Conservation (phyloP, 805 yeast species). For the Starmera quercuum region DNA sequence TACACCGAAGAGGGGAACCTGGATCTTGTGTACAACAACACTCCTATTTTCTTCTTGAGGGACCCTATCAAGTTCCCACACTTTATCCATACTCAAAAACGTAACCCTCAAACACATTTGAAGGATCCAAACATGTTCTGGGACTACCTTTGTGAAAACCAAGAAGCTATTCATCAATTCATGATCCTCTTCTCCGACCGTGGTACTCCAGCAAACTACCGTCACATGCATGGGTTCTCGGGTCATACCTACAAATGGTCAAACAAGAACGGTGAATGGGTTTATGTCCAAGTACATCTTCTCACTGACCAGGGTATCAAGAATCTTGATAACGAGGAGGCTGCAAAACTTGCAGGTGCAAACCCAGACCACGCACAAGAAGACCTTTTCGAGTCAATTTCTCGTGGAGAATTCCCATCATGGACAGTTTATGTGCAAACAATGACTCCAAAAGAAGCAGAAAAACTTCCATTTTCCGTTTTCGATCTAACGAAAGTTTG, state of each 20-base stretch:
- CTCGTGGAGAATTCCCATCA: slow-evolving; percentile 68
- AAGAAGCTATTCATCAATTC: slow-evolving; percentile 70
- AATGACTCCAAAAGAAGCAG: slow-evolving; percentile 79
- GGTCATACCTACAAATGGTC: slow-evolving; percentile 83
- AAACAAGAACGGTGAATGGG: slow-evolving; percentile 68
- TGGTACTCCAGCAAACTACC: slow-evolving; percentile 70
- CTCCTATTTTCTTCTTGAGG: slow-evolving; percentile 79
- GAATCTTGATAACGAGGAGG: slow-evolving; percentile 47
- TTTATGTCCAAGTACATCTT: slow-evolving; percentile 73
- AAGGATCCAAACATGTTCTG: slow-evolving; percentile 75
- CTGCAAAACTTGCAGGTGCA: slow-evolving; percentile 57
- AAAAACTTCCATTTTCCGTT: slow-evolving; percentile 68
- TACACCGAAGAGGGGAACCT: slow-evolving; percentile 81
- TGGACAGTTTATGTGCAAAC: slow-evolving; percentile 85
- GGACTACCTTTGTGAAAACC: slow-evolving; percentile 68
- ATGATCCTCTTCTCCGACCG: slow-evolving; percentile 69
- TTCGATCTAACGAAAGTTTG: slow-evolving; percentile 89
- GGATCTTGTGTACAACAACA: slow-evolving; percentile 81
- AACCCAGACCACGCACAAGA: slow-evolving; percentile 80
- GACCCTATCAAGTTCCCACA: slow-evolving; percentile 84
- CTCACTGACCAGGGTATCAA: slow-evolving; percentile 55
- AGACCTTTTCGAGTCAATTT: slow-evolving; percentile 74
- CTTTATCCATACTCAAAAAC: slow-evolving; percentile 84
- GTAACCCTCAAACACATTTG: slow-evolving; percentile 74
- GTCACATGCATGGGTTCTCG: slow-evolving; percentile 80